phyloP scores from a whole-genome alignment of 305 asterid species.

The Fraxinus ornus region DNA sequence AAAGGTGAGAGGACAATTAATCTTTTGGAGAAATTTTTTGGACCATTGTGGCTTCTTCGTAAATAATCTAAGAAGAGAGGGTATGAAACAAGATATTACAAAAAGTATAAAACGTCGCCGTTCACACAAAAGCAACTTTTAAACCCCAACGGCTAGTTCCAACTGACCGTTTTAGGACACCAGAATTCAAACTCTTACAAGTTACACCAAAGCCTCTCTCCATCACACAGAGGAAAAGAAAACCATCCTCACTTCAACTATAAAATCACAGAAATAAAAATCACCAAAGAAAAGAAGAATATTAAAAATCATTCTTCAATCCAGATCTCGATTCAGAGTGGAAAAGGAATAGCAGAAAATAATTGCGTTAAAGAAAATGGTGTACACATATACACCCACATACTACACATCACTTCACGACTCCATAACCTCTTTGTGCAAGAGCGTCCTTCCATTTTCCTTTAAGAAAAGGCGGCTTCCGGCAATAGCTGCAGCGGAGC shows the following conservation, averaged over 20 bases:
- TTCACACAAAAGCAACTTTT: conserved; percentile 36
- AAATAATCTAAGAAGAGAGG: background rate
- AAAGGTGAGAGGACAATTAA: too few relatives aligned
- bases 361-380: conserved; percentile 42
- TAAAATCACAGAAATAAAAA: conserved; percentile 16
- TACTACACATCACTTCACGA: conserved; percentile 85
- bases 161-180: conserved; percentile 42
- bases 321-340: background rate
- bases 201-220: conserved; percentile 19
- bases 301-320: background rate
- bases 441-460: conserved; percentile 76
- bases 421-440: conserved; percentile 85
- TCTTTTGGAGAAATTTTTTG: too few relatives aligned
- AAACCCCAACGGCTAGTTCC: conserved; percentile 66
- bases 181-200: conserved; percentile 35
- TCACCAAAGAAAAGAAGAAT: background rate
- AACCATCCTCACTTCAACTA: conserved; percentile 1
- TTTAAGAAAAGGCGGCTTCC: conserved; percentile 81
- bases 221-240: conserved; percentile 27
- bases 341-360: background rate
- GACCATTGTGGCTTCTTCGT: background rate
- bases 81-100: background rate
- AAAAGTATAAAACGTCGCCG: conserved; percentile 30
- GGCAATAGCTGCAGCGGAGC: conserved; percentile 92
- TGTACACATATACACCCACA: conserved; percentile 72